These are phyloP conservation scores for Coemansia sp. DNA, from an alignment of 192 early-diverging fungal species.

Conservation along the genomic window DNA sequence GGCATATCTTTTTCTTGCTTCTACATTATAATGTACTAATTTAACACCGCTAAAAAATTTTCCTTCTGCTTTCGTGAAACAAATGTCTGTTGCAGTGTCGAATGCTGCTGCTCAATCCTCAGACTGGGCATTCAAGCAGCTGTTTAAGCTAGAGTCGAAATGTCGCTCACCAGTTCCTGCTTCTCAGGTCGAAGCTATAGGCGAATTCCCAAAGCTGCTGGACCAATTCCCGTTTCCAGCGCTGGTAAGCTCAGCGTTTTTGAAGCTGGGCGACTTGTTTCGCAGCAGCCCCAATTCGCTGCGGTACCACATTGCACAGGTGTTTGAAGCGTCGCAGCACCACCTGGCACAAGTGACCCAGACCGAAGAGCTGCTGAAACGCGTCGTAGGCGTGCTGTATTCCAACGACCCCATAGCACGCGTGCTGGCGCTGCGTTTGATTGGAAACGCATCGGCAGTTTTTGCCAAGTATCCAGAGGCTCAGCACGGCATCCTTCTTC, in stretches of 20 bases:
- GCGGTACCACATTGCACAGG: constrained; percentile 51
- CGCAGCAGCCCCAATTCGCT: constrained; percentile 43
- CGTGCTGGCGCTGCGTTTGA: constrained; percentile 43
- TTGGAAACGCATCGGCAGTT: constrained; percentile 48
- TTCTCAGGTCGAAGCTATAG: constrained; percentile 48
- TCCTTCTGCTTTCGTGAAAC: constrained; percentile 1
- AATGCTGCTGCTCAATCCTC: constrained; percentile 23
- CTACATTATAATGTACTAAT: too few species aligned
- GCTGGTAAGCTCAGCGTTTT: constrained; percentile 52
- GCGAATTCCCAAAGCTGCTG: constrained; percentile 51
- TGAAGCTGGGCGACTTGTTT: constrained; percentile 56
- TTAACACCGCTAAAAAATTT: background rate
- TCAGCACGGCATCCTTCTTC: constrained; percentile 52
- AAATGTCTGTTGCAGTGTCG: constrained; percentile 13
- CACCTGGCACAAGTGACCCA: constrained; percentile 46
- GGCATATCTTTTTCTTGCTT: background rate
- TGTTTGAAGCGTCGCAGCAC: constrained; percentile 38
- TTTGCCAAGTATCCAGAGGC: constrained; percentile 51
- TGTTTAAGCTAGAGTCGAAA: constrained; percentile 52
- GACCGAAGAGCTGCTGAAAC: constrained; percentile 48
- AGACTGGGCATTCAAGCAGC: constrained; percentile 54
- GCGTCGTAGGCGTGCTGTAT: constrained; percentile 48
- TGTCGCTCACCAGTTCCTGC: constrained; percentile 38
- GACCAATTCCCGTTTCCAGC: constrained; percentile 55
- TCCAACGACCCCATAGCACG: constrained; percentile 55